A percentile compares a stretch with the other conserved stretches of the same genome.
These are phyloP conservation scores for Clonostachys chloroleuca DNA, from an alignment of 2,329 filamentous ascomycete species.

Conservation along the genomic window DNA sequence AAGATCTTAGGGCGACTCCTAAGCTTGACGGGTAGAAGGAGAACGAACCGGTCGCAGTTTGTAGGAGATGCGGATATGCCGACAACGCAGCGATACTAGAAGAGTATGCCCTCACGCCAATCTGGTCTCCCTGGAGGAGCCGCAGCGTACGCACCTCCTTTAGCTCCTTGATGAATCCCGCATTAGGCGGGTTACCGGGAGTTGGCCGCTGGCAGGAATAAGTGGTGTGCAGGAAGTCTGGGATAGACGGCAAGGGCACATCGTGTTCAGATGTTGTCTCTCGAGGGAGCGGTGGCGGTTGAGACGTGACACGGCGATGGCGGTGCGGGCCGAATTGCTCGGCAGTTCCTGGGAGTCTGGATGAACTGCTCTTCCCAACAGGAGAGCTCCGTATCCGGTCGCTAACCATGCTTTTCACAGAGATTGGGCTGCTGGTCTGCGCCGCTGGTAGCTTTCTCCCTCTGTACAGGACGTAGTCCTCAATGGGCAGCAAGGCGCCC, in stretches of 20 bases:
- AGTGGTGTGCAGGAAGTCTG: constrained; percentile 53
- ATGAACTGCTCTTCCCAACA: too few species aligned
- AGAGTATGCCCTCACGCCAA: constrained; percentile 82
- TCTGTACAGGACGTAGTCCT: constrained; percentile 50
- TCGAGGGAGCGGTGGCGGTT: constrained; percentile 44
- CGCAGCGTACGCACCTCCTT: constrained; percentile 70
- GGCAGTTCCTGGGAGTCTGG: neutral
- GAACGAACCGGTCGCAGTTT: constrained; percentile 31
- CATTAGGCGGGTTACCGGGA: constrained; percentile 65
- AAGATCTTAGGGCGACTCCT: neutral
- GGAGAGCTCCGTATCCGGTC: too few species aligned
- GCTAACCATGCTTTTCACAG: neutral
- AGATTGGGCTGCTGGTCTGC: neutral
- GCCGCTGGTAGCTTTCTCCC: constrained; percentile 26
- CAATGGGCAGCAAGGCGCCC: constrained; percentile 37
- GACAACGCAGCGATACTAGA: constrained; percentile 79
- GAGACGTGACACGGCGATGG: neutral
- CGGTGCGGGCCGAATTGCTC: neutral
- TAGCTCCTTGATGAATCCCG: constrained; percentile 68
- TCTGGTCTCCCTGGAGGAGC: constrained; percentile 66
- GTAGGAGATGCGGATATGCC: constrained; percentile 64
- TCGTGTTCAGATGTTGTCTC: constrained; percentile 80
- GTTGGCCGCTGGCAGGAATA: constrained; percentile 84
- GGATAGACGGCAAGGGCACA: constrained; percentile 57
- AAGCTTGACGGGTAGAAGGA: neutral